These are phyloP conservation scores for Pyrenochaeta sp. DNA, from an alignment of 2,329 filamentous ascomycete genomes.

Conservation along the genomic window DNA sequence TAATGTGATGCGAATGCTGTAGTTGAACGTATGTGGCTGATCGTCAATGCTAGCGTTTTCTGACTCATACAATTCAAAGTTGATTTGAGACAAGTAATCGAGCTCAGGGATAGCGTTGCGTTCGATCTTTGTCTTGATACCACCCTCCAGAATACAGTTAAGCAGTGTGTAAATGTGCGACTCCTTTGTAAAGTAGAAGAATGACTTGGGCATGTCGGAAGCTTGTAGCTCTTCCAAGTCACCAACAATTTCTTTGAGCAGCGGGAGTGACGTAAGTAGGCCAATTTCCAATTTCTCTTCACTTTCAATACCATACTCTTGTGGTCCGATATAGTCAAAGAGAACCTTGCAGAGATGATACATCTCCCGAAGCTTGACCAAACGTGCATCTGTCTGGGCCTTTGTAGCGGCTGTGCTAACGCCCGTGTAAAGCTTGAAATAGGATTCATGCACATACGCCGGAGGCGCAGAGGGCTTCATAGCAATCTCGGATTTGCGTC, in stretches of 20 bases:
- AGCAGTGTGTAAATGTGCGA: slow-evolving; percentile 98
- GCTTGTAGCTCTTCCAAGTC: slow-evolving; percentile 98
- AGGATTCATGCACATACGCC: slow-evolving; percentile 63
- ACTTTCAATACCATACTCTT: slow-evolving; percentile 96
- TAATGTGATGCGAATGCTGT: slow-evolving; percentile 95
- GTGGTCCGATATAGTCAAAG: slow-evolving; percentile 97
- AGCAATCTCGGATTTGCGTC: slow-evolving; percentile 58
- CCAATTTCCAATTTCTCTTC: slow-evolving; percentile 99
- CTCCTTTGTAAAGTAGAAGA: slow-evolving; percentile 99
- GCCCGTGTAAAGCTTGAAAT: slow-evolving; percentile 90
- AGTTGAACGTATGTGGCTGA: slow-evolving; percentile 81
- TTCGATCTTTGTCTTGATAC: slow-evolving; percentile 95
- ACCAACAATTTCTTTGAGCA: slow-evolving; percentile 95
- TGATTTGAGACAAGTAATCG: slow-evolving; percentile 96
- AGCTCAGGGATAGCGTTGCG: slow-evolving; percentile 95
- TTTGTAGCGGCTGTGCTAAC: slow-evolving; percentile 67
- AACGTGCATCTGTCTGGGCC: slow-evolving; percentile 81
- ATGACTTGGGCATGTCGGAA: slow-evolving; percentile 90
- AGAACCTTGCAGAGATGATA: slow-evolving; percentile 94
- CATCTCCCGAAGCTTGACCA: slow-evolving; percentile 89
- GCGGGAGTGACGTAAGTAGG: slow-evolving; percentile 87
- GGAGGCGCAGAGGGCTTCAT: slow-evolving; percentile 33
- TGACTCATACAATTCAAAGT: slow-evolving; percentile 96
- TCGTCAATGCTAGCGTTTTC: slow-evolving; percentile 70
- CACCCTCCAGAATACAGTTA: slow-evolving; percentile 97